Base-by-base conservation (phyloP, 2,329 filamentous ascomycete species). In the Diaporthe sp. region DNA sequence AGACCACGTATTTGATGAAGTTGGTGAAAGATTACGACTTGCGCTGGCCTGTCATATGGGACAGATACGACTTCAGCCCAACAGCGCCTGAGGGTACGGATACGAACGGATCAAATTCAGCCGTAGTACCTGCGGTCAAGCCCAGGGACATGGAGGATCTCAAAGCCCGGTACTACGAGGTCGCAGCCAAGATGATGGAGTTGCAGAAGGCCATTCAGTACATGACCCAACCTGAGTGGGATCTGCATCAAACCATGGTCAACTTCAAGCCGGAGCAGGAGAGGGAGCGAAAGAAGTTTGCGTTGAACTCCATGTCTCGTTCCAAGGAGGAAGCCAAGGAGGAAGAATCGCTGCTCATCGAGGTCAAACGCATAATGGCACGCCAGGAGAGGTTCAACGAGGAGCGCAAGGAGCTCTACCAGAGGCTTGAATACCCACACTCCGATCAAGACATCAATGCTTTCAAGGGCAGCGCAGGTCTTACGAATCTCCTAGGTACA, bases 281-380 rank as follows among this genome's bases (percentile, higher is more conserved):
- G 85, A 90, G 89, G 34, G 88, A 91, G 72, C 92, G 97, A 77
- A 99, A 98, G 86, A 91, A 94, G 75, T 94, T 98, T 80, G 96
- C 95, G 4, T 90, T 94, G 78, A 92, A 93, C 68, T 91, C 96
- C 63, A 90, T 98, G 78, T 91, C 92, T 65, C 91, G 97, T 55
- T 94, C 93, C 12, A 93, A 92, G 77, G 95, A 98, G 78, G 96
- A 99, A 84, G 94, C 96, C 37, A 92, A 94, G 77, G 97, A 99
- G 83, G 97, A 99, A 85, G 94, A 97, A 80, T 93, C 95, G 47
- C 87, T 99, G 3, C 89, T 99, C 25, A 90, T 96, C 75, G 97
- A 99, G 82, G 91, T 99, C 73, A 95, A 97, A 81, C 93, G 97
- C 76, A 98, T 99, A 79, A 91, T 98, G 81, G 93, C 94, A 77